Base-by-base conservation (phyloP, 352 stramenopile genomes). In the Saprolegnia parasitica region DNA sequence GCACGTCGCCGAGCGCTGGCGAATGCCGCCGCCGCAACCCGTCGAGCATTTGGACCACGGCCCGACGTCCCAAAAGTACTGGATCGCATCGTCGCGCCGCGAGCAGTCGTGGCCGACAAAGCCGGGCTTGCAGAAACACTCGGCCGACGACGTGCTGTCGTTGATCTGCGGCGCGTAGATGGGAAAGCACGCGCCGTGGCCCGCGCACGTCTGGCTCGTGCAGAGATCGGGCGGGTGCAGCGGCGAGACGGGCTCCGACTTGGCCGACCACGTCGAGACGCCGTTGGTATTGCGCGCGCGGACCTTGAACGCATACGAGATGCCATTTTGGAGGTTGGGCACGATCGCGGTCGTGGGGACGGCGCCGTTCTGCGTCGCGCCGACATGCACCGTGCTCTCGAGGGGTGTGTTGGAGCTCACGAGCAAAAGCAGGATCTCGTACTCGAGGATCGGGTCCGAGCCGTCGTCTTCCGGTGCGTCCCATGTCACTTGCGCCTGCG, bases 171-270 rank as follows among this genome's bases (percentile, higher is more conserved):
- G 49, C 29, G 79, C 71, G 56, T 89, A 89, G 54, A 80, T 79
- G 11, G 83, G 83, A 67, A 91, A 89, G 71, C 81, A 91, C 39
- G 77, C 85, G 55, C 83, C 81, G 42, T 84, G 80, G 21, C 81
- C 81, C 0, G 81, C 89, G 65, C 83, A 91, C 49, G 79, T 79
- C 10, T 87, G 66, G 29, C 79, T 73, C 13, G 74, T 80, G 45
- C 83, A 91, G n/a, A 91, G 62, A 75, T 91, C 81, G 18, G 83
- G 78, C 23, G 83, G 83, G 56, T 90, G 81, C 66, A 91, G 72
- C 8, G 81, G 81, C 65, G 80, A 89, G 72, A 91, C 83, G 5
- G 79, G 77, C 8, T 85, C 74, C 26, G 83, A 91, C 71, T 88
- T 88, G 61, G 83, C 83, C 29, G 81, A 89, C 80, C 80, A 89